Conservation (phyloP, 805 yeast species). For the Teunomyces kruisii region DNA sequence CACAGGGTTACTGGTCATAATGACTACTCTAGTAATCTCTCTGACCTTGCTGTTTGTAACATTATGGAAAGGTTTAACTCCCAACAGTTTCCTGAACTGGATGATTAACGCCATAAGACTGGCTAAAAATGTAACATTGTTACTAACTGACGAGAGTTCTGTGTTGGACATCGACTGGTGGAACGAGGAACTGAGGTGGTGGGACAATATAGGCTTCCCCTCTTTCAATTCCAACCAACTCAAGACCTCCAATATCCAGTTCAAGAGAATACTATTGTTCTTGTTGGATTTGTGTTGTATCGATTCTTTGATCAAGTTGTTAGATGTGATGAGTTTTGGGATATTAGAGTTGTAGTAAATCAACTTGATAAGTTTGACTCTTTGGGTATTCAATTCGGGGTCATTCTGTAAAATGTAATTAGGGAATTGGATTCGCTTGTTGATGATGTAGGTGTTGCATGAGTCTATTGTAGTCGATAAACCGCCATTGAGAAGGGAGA, state of each 20-base stretch:
- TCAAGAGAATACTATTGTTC: constrained; percentile 38
- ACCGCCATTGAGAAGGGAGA: constrained; percentile 21
- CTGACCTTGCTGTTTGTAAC: constrained; percentile 18
- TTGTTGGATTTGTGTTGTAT: constrained; percentile 7
- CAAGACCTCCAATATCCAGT: constrained; percentile 53
- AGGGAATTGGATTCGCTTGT: constrained; percentile 39
- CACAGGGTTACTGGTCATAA: constrained; percentile 59
- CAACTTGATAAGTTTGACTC: constrained; percentile 37
- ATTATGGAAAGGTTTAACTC: constrained; percentile 31
- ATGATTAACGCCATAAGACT: constrained; percentile 46
- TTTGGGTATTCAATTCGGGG: constrained; percentile 37
- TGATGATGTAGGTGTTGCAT: constrained; percentile 18
- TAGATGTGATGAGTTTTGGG: constrained; percentile 45
- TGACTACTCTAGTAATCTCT: constrained; percentile 49
- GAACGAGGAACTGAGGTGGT: background rate
- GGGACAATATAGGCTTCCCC: constrained; percentile 22
- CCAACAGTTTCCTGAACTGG: constrained; percentile 38
- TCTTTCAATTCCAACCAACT: constrained; percentile 60
- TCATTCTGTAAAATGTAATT: constrained; percentile 42
- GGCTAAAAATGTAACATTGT: constrained; percentile 42
- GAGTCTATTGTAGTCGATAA: constrained; percentile 7
- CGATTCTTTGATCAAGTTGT: constrained; percentile 34
- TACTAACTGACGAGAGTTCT: constrained; percentile 5
- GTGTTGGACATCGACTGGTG: background rate
- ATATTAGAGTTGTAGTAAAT: constrained; percentile 42